Evolutionary conservation across 2,329 filamentous ascomycete genomes (phyloP).

Genomic region (Tolypocladium amazonense): DNA sequence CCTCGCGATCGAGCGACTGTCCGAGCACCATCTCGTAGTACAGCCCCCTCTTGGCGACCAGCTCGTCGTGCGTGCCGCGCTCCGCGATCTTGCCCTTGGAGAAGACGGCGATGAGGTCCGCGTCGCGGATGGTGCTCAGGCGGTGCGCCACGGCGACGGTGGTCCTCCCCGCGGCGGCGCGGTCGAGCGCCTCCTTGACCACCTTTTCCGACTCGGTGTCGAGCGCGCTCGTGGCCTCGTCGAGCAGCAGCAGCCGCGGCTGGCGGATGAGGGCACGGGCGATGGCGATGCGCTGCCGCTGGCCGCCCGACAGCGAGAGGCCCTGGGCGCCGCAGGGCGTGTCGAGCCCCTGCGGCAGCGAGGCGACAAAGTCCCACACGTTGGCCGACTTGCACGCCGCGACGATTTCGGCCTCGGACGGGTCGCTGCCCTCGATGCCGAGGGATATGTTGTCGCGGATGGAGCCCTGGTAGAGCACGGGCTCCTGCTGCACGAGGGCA

Average conservation of each 20-base stretch:
- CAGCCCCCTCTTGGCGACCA: conserved; percentile 35
- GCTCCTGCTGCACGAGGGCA: conserved; percentile 30
- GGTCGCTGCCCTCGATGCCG: conserved; percentile 24
- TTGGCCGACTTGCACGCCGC: conserved; percentile 43
- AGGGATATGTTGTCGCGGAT: conserved; percentile 46
- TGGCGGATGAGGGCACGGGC: conserved; percentile 59
- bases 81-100: conserved; percentile 36
- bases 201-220: conserved; percentile 57
- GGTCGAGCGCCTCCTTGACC: conserved; percentile 52
- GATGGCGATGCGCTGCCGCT: conserved; percentile 63
- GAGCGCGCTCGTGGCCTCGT: conserved; percentile 58
- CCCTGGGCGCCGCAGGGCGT: conserved; percentile 57
- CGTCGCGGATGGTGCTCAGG: conserved; percentile 42
- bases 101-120: conserved; percentile 54
- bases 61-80: conserved; percentile 48
- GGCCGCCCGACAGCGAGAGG: conserved; percentile 60
- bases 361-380: conserved; percentile 43
- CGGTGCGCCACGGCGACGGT: conserved; percentile 59
- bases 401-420: conserved; percentile 28
- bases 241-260: conserved; percentile 56
- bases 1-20: conserved; percentile 27
- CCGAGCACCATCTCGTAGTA: conserved; percentile 44
- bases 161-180: conserved; percentile 28
- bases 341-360: conserved; percentile 47
- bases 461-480: conserved; percentile 34